Evolutionary conservation across 345 rosid species (phyloP).

Genomic region (Cochlearia excelsa): DNA sequence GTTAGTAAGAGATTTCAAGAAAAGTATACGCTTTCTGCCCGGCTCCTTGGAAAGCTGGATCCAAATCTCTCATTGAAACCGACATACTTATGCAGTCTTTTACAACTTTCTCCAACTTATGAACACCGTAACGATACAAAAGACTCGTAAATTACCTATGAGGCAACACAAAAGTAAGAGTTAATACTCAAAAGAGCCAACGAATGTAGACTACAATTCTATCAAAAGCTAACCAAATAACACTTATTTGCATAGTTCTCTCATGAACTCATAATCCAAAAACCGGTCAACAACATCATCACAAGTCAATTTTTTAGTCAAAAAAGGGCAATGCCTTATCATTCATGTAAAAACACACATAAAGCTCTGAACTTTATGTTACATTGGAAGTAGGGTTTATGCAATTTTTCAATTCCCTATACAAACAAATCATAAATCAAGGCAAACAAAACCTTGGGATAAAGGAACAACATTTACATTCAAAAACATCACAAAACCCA

Average conservation of each 20-base stretch:
- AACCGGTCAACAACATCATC: no score
- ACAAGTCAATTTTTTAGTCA: no score
- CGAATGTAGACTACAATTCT: no score
- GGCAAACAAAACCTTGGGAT: not conserved
- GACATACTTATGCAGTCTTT: not conserved
- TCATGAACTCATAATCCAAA: no score
- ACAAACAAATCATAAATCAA: constrained; percentile 21
- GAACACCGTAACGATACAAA: no score
- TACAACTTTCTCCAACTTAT: no score
- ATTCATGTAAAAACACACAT: not conserved
- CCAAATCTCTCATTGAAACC: not conserved
- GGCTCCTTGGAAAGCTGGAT: not conserved
- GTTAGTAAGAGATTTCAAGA: not conserved
- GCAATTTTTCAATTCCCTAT: constrained; percentile 22
- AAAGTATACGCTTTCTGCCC: not conserved
- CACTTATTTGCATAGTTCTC: no score
- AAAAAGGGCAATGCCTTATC: no score
- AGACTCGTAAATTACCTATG: no score
- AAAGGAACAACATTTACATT: constrained; percentile 16
- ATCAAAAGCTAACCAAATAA: no score
- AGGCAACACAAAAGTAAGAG: no score
- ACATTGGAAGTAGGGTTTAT: constrained; percentile 33
- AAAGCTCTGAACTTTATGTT: constrained; percentile 16
- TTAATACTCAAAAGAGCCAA: no score
- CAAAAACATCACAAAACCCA: constrained; percentile 32